Evolutionary conservation across 208 protist genomes (phyloP), one percentile per base, ranked within the genome.

Genomic region (Trypanosoma lewisi): DNA sequence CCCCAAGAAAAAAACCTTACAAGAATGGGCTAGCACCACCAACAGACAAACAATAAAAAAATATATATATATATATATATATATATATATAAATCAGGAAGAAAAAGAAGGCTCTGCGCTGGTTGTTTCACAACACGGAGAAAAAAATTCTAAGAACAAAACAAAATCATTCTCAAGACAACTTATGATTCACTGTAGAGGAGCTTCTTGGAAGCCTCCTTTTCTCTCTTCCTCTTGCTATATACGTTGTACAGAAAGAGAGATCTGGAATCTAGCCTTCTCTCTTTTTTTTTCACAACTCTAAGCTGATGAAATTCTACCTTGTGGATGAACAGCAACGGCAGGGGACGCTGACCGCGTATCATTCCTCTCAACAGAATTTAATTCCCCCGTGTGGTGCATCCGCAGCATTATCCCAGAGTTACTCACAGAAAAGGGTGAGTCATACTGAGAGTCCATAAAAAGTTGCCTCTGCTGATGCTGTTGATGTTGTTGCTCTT

Each of bases 11-110:
- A 36, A 62, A 44, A 61, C 25, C 7, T 23, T 2, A 45, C 2
- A 17, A 3, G 16, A 14, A 45, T 4, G 11, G 6, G 6, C 4
- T 14, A 45, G 11, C 41, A 45, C 4, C 34, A 39, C 34, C 39
- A 44, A 58, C 4, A 41, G 21, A 58, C 27, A 41, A 36, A 58
- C 12, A 41, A 58, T 30, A 58, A 58, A 44, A 44, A 47, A 44
- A 44, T 16, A 16, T 48, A n/a, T 48, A 41, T 41, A 41, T 41
- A 41, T 41, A 41, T 16, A 41, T 41, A 41, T 41, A 41, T 41
- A 41, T 41, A 41, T 41, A 41, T n/a, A n/a, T n/a, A n/a, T n/a
- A n/a, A n/a, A n/a, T n/a, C n/a, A n/a, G n/a, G n/a, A n/a, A n/a
- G n/a, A n/a, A n/a, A n/a, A n/a, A n/a, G n/a, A n/a, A n/a, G n/a